Evolutionary conservation across 192 early-diverging fungal species (phyloP).

Genomic region (Podila epicladia): DNA sequence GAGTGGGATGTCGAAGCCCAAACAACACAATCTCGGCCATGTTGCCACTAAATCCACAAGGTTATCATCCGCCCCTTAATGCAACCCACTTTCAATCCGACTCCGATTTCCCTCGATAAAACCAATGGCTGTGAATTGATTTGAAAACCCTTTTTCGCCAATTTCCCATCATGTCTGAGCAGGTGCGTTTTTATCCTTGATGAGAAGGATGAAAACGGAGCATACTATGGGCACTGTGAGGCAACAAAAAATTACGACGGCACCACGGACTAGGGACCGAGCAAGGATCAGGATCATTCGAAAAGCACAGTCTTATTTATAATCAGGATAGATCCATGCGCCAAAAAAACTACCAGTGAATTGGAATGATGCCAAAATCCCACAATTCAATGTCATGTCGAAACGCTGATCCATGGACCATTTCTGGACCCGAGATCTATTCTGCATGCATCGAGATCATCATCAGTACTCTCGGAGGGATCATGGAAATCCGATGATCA

Average conservation of each 20-base stretch:
- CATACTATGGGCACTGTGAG: background rate
- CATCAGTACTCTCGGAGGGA: background rate
- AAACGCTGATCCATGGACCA: constrained; percentile 1
- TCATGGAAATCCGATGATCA: constrained; percentile 1
- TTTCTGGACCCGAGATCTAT: background rate
- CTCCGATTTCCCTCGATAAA: constrained; percentile 1
- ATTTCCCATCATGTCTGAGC: constrained; percentile 56
- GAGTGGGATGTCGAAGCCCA: background rate
- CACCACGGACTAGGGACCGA: background rate
- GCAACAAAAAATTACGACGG: background rate
- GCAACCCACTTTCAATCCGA: background rate
- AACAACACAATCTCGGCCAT: background rate
- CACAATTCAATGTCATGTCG: constrained; percentile 4
- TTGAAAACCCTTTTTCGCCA: constrained; percentile 56
- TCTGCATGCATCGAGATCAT: background rate
- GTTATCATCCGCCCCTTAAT: background rate
- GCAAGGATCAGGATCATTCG: background rate
- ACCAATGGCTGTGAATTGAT: background rate
- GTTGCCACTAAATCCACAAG: too few species aligned
- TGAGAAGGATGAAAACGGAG: constrained; percentile 1
- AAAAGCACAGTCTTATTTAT: background rate
- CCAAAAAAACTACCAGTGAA: background rate
- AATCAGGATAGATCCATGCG: background rate
- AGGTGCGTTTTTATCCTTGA: constrained; percentile 30
- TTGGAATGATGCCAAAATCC: background rate